These are phyloP conservation scores for Diophrys appendiculata DNA, from an alignment of 73 alveolate species.

Conservation along the genomic window DNA sequence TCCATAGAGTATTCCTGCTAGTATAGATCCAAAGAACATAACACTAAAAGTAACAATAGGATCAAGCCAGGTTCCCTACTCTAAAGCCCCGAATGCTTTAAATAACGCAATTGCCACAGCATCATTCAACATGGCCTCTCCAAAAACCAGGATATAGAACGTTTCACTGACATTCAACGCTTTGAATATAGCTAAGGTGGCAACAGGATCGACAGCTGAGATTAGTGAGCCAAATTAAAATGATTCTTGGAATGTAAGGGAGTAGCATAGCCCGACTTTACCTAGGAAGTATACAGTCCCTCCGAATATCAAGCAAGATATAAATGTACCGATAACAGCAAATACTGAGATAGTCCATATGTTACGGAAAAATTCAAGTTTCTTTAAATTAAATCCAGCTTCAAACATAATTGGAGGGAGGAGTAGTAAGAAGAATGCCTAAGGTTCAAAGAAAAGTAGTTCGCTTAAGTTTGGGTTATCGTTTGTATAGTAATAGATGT, in stretches of 20 bases:
- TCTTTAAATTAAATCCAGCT: constrained; percentile 51
- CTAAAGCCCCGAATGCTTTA: constrained; percentile 17
- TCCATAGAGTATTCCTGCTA: constrained; percentile 43
- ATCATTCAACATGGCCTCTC: constrained; percentile 46
- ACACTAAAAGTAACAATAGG: background rate
- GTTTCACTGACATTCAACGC: constrained; percentile 29
- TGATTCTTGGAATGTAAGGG: constrained; percentile 29
- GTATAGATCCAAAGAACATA: constrained; percentile 45
- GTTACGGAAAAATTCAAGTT: constrained; percentile 32
- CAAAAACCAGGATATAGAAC: constrained; percentile 38
- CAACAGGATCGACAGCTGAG: constrained; percentile 65
- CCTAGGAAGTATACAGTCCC: constrained; percentile 25
- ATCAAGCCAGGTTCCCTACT: background rate
- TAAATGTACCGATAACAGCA: constrained; percentile 47
- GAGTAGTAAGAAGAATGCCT: constrained; percentile 37
- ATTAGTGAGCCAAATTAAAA: constrained; percentile 46
- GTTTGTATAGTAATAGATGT: background rate
- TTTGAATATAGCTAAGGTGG: constrained; percentile 48
- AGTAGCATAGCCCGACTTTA: background rate
- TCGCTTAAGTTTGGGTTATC: constrained; percentile 6
- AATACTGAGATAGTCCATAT: constrained; percentile 35
- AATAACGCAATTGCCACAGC: constrained; percentile 53
- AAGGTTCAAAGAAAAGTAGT: constrained; percentile 30
- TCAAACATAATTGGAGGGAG: constrained; percentile 64
- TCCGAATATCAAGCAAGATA: constrained; percentile 27